phyloP scores from a whole-genome alignment of 2,329 filamentous ascomycete genomes.

The Cercospora zeae-maydis region DNA sequence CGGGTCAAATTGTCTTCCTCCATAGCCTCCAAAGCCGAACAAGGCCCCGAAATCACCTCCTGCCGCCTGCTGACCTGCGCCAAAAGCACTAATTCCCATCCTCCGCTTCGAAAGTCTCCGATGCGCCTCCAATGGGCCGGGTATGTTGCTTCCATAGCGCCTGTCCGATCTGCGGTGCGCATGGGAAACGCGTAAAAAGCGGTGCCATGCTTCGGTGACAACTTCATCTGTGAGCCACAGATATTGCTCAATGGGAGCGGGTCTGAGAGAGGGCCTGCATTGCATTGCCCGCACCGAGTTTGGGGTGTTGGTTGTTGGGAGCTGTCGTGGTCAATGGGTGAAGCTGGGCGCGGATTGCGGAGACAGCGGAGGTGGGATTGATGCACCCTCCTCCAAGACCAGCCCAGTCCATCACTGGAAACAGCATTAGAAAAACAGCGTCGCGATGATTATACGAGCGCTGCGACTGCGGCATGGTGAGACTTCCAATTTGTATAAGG shows the following conservation, averaged over 20 bases:
- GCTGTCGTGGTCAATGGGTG: conserved; percentile 1
- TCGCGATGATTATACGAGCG: conserved; percentile 44
- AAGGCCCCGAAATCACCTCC: conserved; percentile 31
- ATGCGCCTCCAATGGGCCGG: conserved; percentile 60
- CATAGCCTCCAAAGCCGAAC: conserved; percentile 27
- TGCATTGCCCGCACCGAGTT: conserved; percentile 28
- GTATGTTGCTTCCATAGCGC: conserved; percentile 58
- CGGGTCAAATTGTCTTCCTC: conserved; percentile 17
- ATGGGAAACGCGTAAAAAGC: conserved; percentile 45
- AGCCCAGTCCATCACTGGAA: neutral
- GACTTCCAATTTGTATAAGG: neutral
- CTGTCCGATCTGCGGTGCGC: conserved; percentile 18
- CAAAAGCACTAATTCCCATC: conserved; percentile 42
- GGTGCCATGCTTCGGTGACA: conserved; percentile 50
- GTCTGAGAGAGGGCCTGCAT: conserved; percentile 22
- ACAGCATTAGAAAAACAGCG: neutral
- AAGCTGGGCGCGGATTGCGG: conserved; percentile 3
- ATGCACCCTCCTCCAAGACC: neutral
- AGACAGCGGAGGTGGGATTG: neutral
- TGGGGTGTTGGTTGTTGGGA: neutral
- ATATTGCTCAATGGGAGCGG: conserved; percentile 37
- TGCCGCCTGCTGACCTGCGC: conserved; percentile 12
- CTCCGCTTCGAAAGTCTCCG: conserved; percentile 54
- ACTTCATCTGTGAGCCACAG: conserved; percentile 60
- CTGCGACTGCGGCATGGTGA: conserved; percentile 42